phyloP scores from a whole-genome alignment of 2,329 filamentous ascomycete species.

The Purpureocillium takamizusanense region DNA sequence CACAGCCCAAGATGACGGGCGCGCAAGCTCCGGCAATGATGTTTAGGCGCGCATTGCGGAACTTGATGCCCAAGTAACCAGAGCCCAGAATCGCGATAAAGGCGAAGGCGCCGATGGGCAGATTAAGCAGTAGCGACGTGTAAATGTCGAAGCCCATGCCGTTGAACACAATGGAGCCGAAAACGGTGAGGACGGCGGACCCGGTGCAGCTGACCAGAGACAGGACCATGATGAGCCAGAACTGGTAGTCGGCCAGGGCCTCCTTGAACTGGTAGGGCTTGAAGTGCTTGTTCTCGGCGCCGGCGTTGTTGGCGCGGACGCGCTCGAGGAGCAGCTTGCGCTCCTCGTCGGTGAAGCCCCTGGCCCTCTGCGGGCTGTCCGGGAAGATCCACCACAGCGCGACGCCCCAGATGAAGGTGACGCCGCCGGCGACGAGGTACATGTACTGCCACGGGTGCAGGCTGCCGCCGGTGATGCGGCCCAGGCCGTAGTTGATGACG shows the following conservation, averaged over 20 bases:
- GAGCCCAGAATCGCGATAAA: slow-evolving; percentile 20
- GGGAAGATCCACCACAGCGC: slow-evolving; percentile 18
- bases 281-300: slow-evolving; percentile 15
- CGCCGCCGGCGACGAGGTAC: slow-evolving; percentile 23
- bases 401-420: slow-evolving; percentile 17
- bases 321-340: slow-evolving; percentile 14
- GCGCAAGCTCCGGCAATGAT: slow-evolving; percentile 15
- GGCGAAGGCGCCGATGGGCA: slow-evolving; percentile 20
- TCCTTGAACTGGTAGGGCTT: slow-evolving; percentile 17
- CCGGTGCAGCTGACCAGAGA: slow-evolving; percentile 19
- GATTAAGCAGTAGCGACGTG: slow-evolving; percentile 21
- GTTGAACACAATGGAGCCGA: slow-evolving; percentile 22
- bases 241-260: slow-evolving; percentile 16
- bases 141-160: slow-evolving; percentile 23
- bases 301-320: slow-evolving; percentile 18
- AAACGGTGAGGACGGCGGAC: slow-evolving; percentile 18
- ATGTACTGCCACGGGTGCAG: slow-evolving; percentile 23
- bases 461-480: slow-evolving; percentile 16
- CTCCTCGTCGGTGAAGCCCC: slow-evolving; percentile 19
- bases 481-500: slow-evolving; percentile 24
- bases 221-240: slow-evolving; percentile 18
- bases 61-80: slow-evolving; percentile 16
- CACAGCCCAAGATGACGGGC: slow-evolving; percentile 19
- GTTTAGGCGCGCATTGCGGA: slow-evolving; percentile 16
- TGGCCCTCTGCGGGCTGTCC: slow-evolving; percentile 18